Base-by-base conservation (phyloP, 1,139 yeast genomes). In the Kodamaea plutei region DNA sequence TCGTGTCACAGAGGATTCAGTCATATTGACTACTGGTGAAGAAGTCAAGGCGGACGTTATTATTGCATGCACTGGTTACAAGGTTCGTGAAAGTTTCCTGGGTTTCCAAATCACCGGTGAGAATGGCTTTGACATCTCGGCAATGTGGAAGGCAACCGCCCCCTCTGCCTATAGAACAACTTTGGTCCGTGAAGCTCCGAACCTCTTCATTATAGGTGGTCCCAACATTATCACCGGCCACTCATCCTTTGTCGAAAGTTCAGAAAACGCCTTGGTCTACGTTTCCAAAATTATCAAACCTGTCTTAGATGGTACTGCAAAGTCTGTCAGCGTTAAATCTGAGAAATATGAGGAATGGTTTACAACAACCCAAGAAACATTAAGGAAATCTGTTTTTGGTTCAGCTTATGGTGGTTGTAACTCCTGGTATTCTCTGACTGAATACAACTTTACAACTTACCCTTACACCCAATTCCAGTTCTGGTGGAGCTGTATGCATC, bases 161-260 rank as follows among this genome's bases (percentile, higher is more conserved):
- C 44, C 52, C 4, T 36, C 56, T 26, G 70, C 71, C 7, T 64
- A 64, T 40, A 52, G 59, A 30, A 64, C 73, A 0, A 17, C 50
- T 8, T 40, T 64, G 39, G 47, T 54, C 10, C 56, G 56, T 28
- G 50, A 63, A 23, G 48, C 56, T 30, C 73, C 73, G 12, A 65
- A 65, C 35, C 37, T 54, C 9, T 62, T 63, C 38, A 18, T 55
- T 6, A 50, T 64, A 38, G 65, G 54, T 5, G 73, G 73, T 5
- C 70, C 73, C 18, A 66, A 65, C 35, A 51, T 65, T 3, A 64
- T 67, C 13, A 61, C 70, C n/a, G 73, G 73, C 6, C 71, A 66
- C 38, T 52, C 67, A 0, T 63, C 70, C 1, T 69, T 63, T 29
- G 61, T 64, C 6, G 47, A 60, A 41, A 68, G 69, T 13, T 56